phyloP scores from a whole-genome alignment of 345 rosid species.

The Lumnitzera racemosa region DNA sequence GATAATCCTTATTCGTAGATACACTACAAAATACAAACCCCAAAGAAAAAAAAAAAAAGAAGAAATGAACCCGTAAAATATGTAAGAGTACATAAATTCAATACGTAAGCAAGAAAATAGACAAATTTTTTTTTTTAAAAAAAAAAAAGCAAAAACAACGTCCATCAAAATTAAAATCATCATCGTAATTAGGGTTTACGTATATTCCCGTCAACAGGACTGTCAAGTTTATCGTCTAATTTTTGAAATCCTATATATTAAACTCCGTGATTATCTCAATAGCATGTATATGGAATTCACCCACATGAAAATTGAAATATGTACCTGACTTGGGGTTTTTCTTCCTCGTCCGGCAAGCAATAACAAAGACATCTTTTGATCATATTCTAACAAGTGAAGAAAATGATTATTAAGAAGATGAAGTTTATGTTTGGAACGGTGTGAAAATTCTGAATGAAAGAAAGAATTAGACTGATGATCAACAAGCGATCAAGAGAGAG shows the following conservation, averaged over 20 bases:
- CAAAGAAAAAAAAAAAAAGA: background rate
- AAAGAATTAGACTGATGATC: no score
- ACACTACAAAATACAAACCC: constrained; percentile 9
- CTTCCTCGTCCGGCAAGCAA: constrained; percentile 6
- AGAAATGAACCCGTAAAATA: background rate
- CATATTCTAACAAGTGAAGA: background rate
- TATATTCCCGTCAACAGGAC: no score
- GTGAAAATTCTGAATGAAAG: no score
- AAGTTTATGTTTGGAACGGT: no score
- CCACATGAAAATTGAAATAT: no score
- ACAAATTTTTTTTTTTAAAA: no score
- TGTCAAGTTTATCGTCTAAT: no score
- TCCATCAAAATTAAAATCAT: background rate
- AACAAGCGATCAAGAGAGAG: no score
- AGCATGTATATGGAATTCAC: no score
- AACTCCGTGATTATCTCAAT: no score
- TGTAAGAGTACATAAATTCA: background rate
- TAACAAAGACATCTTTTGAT: constrained; percentile 9
- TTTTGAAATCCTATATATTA: no score
- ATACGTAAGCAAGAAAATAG: background rate
- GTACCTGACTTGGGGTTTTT: constrained; percentile 10
- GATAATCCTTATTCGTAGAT: constrained; percentile 29
- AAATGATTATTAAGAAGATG: background rate
- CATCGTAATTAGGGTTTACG: no score
- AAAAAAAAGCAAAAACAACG: background rate